Conservation (phyloP, 1,284 basidiomycete species). For the Cryptococcus jaspeensis region DNA sequence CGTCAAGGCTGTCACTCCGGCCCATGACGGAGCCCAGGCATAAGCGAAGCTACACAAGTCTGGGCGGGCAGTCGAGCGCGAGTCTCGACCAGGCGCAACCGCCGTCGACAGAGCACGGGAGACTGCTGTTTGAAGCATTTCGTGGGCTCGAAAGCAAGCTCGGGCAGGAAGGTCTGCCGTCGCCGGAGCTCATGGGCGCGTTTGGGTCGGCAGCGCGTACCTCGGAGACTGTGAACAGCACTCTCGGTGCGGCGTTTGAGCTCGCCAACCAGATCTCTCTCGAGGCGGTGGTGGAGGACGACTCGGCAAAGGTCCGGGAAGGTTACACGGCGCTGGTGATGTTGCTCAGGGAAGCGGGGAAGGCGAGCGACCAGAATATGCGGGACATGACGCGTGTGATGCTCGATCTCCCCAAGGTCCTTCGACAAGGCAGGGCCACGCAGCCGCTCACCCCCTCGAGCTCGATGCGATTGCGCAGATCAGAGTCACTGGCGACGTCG, state of each 20-base stretch:
- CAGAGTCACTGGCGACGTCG: constrained; percentile 7
- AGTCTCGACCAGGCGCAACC: constrained; percentile 8
- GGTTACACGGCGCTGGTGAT: constrained; percentile 25
- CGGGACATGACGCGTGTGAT: constrained; percentile 42
- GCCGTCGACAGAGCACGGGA: constrained; percentile 38
- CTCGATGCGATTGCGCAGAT: constrained; percentile 7
- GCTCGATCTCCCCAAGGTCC: constrained; percentile 34
- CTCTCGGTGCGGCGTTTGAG: constrained; percentile 25
- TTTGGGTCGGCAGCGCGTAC: constrained; percentile 27
- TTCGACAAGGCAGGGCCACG: constrained; percentile 5
- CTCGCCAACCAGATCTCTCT: constrained; percentile 26
- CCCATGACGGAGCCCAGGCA: constrained; percentile 28
- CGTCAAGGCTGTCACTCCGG: constrained; percentile 16
- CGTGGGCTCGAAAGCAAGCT: constrained; percentile 33
- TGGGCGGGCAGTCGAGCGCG: constrained; percentile 19
- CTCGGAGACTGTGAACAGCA: constrained; percentile 32
- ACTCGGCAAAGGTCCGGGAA: constrained; percentile 19
- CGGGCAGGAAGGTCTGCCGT: constrained; percentile 9
- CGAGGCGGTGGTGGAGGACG: constrained; percentile 22
- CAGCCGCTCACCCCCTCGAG: constrained; percentile 1
- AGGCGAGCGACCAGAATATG: constrained; percentile 38
- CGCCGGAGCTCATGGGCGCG: constrained; percentile 22
- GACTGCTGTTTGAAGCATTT: constrained; percentile 42
- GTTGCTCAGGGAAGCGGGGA: constrained; percentile 34
- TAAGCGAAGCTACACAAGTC: constrained; percentile 28